phyloP scores from a whole-genome alignment of 169 alveolate genomes.

The Cryptosporidium ryanae region DNA sequence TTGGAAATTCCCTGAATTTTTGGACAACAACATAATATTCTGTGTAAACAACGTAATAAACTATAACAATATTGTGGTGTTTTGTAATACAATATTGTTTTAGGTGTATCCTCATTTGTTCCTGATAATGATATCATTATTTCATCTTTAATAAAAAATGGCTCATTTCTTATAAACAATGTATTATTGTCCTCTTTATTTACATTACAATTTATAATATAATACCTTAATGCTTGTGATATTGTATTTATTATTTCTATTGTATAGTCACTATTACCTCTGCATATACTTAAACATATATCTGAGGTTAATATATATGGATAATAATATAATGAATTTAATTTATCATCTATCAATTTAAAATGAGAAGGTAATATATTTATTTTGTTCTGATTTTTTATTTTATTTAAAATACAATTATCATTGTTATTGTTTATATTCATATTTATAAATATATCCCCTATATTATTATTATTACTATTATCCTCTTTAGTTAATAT shows the following conservation, averaged over 20 bases:
- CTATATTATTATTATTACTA: background rate
- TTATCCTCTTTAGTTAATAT: conserved; percentile 33
- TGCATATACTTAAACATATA: conserved; percentile 64
- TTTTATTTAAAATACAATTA: conserved; percentile 13
- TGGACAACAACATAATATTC: conserved; percentile 72
- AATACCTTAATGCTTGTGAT: conserved; percentile 45
- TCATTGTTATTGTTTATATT: conserved; percentile 10
- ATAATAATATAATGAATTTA: conserved; percentile 26
- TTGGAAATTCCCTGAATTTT: conserved; percentile 37
- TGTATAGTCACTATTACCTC: conserved; percentile 59
- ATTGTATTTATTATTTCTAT: conserved; percentile 35
- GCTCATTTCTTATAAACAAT: conserved; percentile 22
- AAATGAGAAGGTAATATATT: conserved; percentile 45
- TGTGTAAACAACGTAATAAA: conserved; percentile 61
- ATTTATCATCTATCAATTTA: conserved; percentile 24
- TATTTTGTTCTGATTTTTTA: conserved; percentile 30
- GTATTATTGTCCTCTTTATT: background rate
- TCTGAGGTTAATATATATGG: conserved; percentile 70
- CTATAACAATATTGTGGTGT: conserved; percentile 68
- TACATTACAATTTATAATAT: conserved; percentile 6
- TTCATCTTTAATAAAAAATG: conserved; percentile 58
- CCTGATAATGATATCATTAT: conserved; percentile 38
- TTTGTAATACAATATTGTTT: conserved; percentile 15
- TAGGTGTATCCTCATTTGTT: conserved; percentile 50
- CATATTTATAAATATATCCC: background rate